Evolutionary conservation across 257 asterid genomes (phyloP), one percentile per base, ranked within the genome.

Genomic region (Ballota nigra): DNA sequence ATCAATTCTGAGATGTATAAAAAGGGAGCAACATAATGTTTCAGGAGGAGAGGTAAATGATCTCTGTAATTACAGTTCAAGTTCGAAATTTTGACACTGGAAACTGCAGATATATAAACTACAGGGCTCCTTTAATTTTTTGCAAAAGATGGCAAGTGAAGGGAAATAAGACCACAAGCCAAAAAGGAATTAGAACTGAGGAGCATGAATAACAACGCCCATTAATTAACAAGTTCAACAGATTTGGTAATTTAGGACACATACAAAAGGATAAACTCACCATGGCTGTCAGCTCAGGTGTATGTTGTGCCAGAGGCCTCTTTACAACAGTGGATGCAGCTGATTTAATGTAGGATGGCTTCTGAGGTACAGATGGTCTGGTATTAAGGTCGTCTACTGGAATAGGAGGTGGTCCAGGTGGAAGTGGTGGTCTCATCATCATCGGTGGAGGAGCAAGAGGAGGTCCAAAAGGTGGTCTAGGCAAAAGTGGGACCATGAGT

Each of bases 221-320:
- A 66, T 15, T 29, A 22, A 13, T 28, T 36, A 66, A 66, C 33
- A 41, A 43, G 23, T 19, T 45, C 24, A 28, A 53, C 20, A 45
- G 53, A 31, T 43, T 18, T 18, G n/a, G 55, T 75, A 15, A 63
- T 8, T 36, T 8, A 43, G 36, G 71, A 33, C 31, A 61, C n/a
- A 22, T 26, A 75, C 69, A 68, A 24, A 66, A 61, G 68, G 53
- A 66, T 12, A 43, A 81, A 74, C 90, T 86, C 75, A 95, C 99
- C 99, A 95, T 95, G 36, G 98, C 90, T 45, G 99, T 95, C 70
- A 95, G 89, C 82, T 92, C 99, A 43, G 99, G 99, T 23, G 98
- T 95, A 80, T 95, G 99, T 80, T 95, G 99, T 60, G 99, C 99
- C 73, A 95, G 87, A 79, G 98, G 99, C 85, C 97, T 95, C 88